Base-by-base conservation (phyloP, 768 basidiomycete species). In the Strobilomyces confusus region DNA sequence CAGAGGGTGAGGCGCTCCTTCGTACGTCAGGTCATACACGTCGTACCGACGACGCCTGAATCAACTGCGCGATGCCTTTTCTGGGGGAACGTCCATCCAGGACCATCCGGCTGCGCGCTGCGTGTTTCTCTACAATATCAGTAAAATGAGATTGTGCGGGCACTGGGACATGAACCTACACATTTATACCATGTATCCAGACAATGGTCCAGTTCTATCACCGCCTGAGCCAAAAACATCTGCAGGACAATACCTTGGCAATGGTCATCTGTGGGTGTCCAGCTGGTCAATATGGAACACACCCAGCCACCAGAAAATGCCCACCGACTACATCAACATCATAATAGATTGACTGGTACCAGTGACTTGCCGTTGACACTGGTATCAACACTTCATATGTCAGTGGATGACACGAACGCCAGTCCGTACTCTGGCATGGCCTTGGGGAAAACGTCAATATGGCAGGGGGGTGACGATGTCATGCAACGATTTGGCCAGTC, bases 1-100 rank as follows among this genome's bases (percentile, higher is more conserved):
- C 29, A 3, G 50, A 41, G 29, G 37, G 33, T 12, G 48, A 29
- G 2, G 32, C 8, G 42, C 0, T 8, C 58, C 58, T 55, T 68
- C 64, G 29, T 64, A 67, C 2, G 47, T 47, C 30, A 68, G 12
- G 42, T 60, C 55, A 40, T 64, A 66, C 15, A 68, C 55, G 29
- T 67, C 64, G 22, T 52, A 44, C 17, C 52, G 60, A 33, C 49
- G 62, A 23, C n/a, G n/a, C 14, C 37, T 54, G 5, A 69, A 50
- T 34, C 15, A 54, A 43, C 33, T 20, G 5, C 5, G 19, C n/a
- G 56, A 30, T 23, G 45, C n/a, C 22, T 40, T 51, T 25, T 4
- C 20, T 1, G 37, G 26, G 1, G 36, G 36, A 12, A 5, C 9
- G 46, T 48, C 20, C 48, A 56, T 48, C 20, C 17, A 23, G 13